Conservation (phyloP, 352 stramenopile genomes). For the Globisporangium middletonii region DNA sequence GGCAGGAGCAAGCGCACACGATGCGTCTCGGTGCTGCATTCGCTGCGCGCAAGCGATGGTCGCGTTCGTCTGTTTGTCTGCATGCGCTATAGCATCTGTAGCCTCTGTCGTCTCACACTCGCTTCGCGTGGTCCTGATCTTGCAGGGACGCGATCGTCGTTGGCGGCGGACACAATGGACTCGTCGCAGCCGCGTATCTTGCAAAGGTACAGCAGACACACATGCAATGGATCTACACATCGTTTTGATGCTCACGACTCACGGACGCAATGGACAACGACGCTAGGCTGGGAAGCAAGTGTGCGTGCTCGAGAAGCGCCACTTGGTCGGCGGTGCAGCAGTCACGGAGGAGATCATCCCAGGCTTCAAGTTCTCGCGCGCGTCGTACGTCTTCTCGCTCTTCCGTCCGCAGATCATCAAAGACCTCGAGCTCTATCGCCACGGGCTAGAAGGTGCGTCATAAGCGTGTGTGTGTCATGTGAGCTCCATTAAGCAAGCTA, state of each 20-base stretch:
- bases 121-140: not conserved
- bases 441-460: slow-evolving; percentile 63
- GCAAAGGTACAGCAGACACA: slow-evolving; percentile 42
- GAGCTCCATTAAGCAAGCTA: not conserved
- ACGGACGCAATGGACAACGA: not conserved
- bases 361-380: slow-evolving; percentile 88
- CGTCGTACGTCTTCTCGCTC: slow-evolving; percentile 88
- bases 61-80: not conserved
- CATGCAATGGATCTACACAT: not conserved
- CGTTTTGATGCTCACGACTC: not conserved
- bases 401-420: slow-evolving; percentile 88
- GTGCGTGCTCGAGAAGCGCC: slow-evolving; percentile 83
- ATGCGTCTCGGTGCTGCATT: slow-evolving; percentile 15
- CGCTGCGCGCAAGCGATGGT: slow-evolving; percentile 37
- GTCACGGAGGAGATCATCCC: slow-evolving; percentile 90
- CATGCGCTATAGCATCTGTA: too few species aligned
- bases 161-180: slow-evolving; percentile 86
- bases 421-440: slow-evolving; percentile 74
- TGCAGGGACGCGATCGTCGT: slow-evolving; percentile 85
- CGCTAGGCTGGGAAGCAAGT: slow-evolving; percentile 73
- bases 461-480: not conserved
- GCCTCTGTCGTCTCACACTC: not conserved
- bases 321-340: slow-evolving; percentile 83
- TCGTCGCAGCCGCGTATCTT: slow-evolving; percentile 86
- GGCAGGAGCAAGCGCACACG: slow-evolving; percentile 5